These are phyloP conservation scores for Erysiphe neolycopersici DNA, from an alignment of 2,329 filamentous ascomycete genomes.

Conservation along the genomic window DNA sequence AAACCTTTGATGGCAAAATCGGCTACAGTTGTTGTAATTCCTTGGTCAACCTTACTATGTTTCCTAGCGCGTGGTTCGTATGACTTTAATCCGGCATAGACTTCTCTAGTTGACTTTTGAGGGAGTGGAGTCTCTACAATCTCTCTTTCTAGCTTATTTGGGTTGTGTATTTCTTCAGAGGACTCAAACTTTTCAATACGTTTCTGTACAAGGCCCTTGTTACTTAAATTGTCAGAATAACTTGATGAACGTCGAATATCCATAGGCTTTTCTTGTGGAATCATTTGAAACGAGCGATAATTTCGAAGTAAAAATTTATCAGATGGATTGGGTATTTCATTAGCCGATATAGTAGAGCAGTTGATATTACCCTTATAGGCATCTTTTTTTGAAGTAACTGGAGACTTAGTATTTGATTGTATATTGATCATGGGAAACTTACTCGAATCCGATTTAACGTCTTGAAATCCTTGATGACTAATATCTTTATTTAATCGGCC, in stretches of 20 bases:
- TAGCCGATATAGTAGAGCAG: neutral
- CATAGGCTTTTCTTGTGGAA: neutral
- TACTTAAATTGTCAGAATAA: constrained; percentile 1
- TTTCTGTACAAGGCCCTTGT: constrained; percentile 7
- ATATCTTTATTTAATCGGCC: too few species aligned
- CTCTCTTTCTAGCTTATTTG: neutral
- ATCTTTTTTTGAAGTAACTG: neutral
- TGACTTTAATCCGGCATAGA: constrained; percentile 7
- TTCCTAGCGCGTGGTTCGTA: constrained; percentile 16
- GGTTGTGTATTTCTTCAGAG: constrained; percentile 2
- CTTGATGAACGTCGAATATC: neutral
- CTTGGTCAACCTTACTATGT: neutral
- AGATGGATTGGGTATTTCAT: neutral
- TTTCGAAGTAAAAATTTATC: neutral
- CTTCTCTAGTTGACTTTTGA: constrained; percentile 7
- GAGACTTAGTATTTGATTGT: neutral
- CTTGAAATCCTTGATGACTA: too few species aligned
- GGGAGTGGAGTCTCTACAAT: constrained; percentile 1
- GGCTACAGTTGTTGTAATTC: neutral
- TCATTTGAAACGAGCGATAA: constrained; percentile 2
- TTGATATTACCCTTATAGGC: neutral
- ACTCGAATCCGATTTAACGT: too few species aligned
- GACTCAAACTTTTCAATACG: constrained; percentile 8
- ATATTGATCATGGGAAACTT: too few species aligned
- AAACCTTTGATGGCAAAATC: neutral